Conservation (phyloP, 179 eudicot species). For the Drosera spatulata region DNA sequence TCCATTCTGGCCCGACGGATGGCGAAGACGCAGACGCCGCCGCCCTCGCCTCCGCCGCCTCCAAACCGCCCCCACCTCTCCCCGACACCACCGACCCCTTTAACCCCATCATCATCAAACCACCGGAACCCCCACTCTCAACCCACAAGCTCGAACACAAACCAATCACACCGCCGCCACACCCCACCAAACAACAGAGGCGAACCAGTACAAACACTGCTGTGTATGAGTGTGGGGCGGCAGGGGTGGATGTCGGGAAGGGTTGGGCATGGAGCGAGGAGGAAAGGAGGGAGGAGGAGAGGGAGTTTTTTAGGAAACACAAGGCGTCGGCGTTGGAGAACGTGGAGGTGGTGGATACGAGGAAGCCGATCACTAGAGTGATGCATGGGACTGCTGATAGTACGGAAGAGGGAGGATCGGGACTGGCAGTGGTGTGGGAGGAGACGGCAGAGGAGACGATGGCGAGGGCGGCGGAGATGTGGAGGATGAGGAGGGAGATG, state of each 20-base stretch:
- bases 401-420: slow-evolving; percentile 4
- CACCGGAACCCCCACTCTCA: slow-evolving; percentile 28
- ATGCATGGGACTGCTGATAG: slow-evolving; percentile 24
- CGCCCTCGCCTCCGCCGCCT: background rate
- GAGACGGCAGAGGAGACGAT: slow-evolving; percentile 65
- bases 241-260: background rate
- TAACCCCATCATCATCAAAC: background rate
- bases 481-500: slow-evolving; percentile 38
- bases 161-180: slow-evolving; percentile 24
- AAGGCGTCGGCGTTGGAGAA: slow-evolving; percentile 81
- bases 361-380: slow-evolving; percentile 55
- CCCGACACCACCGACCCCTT: slow-evolving; percentile 14
- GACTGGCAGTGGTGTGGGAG: slow-evolving; percentile 2
- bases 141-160: slow-evolving; percentile 33
- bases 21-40: slow-evolving; percentile 17
- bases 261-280: slow-evolving; percentile 21
- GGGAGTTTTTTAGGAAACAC: slow-evolving; percentile 48
- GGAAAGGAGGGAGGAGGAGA: slow-evolving; percentile 10
- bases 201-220: slow-evolving; percentile 17
- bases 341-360: slow-evolving; percentile 59
- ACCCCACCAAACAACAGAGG: slow-evolving; percentile 46
- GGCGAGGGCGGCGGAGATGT: slow-evolving; percentile 38
- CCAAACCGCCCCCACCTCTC: slow-evolving; percentile 5
- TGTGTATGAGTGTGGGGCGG: background rate
- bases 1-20: slow-evolving; percentile 18